These are phyloP conservation scores for Microbotryum intermedium DNA, from an alignment of 1,284 basidiomycete genomes.

Conservation along the genomic window DNA sequence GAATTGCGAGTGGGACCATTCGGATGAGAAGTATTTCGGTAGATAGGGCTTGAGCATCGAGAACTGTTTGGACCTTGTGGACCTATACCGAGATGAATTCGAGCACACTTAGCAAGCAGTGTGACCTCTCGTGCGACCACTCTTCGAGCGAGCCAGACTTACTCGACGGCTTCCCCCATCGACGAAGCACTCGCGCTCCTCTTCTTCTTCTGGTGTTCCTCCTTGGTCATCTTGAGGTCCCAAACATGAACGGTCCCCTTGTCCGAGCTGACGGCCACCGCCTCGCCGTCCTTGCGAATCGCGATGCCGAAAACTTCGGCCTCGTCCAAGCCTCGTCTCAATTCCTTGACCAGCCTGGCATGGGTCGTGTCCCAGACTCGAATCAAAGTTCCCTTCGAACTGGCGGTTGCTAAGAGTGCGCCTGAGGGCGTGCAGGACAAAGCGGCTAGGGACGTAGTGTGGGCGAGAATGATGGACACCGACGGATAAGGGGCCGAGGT, in stretches of 20 bases:
- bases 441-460: constrained; percentile 67
- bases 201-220: constrained; percentile 10
- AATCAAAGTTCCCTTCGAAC: constrained; percentile 73
- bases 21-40: constrained; percentile 85
- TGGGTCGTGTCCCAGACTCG: constrained; percentile 75
- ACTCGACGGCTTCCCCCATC: constrained; percentile 15
- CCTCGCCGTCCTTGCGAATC: constrained; percentile 51
- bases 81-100: neutral
- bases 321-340: constrained; percentile 78
- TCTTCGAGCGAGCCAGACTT: constrained; percentile 5
- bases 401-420: constrained; percentile 72
- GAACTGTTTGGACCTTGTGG: constrained; percentile 26
- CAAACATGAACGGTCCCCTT: constrained; percentile 93
- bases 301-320: constrained; percentile 83
- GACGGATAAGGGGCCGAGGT: constrained; percentile 24
- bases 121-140: neutral
- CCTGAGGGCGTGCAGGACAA: constrained; percentile 71
- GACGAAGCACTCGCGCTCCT: neutral
- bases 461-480: constrained; percentile 70
- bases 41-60: constrained; percentile 44
- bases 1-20: constrained; percentile 89
- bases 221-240: constrained; percentile 49
- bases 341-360: constrained; percentile 56
- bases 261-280: constrained; percentile 85
- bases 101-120: neutral